Conservation (phyloP, 2,329 filamentous ascomycete genomes). For the Cladophialophora bantiana region DNA sequence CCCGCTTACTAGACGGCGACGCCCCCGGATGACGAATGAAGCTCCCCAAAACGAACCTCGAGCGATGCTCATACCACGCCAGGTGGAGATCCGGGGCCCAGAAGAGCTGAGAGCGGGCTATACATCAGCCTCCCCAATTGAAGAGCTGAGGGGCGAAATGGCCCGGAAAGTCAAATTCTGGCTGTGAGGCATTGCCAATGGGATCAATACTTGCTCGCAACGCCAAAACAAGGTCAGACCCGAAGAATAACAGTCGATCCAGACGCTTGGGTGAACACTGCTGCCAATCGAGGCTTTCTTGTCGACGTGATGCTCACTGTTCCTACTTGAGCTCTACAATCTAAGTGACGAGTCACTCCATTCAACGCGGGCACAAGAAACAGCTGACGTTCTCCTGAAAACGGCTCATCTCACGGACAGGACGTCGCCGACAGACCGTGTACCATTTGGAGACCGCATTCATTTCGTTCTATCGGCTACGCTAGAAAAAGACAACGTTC, state of each 20-base stretch:
- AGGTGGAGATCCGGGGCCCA: conserved; percentile 7
- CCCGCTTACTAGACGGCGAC: conserved; percentile 8
- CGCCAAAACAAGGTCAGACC: not conserved
- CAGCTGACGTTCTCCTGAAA: not conserved
- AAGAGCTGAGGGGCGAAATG: conserved; percentile 5
- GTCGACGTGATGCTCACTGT: not conserved
- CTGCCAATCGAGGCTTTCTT: not conserved
- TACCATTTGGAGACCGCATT: not conserved
- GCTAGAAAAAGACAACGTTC: not conserved
- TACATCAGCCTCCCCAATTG: conserved; percentile 20
- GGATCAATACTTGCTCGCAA: conserved; percentile 7
- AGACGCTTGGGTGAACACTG: not conserved
- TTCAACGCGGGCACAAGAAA: not conserved
- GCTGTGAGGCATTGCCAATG: conserved; percentile 20
- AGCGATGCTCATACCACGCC: not conserved
- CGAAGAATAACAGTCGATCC: not conserved
- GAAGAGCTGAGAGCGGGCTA: conserved; percentile 11
- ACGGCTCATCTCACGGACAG: not conserved
- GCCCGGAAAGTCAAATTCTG: conserved; percentile 22
- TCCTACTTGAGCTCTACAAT: not conserved
- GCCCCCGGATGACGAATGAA: not conserved
- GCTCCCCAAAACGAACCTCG: not conserved
- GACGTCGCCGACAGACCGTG: not conserved
- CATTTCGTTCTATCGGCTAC: not conserved
- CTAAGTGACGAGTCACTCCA: not conserved